Conservation (phyloP, 805 yeast species). For the Kuraishia molischiana region DNA sequence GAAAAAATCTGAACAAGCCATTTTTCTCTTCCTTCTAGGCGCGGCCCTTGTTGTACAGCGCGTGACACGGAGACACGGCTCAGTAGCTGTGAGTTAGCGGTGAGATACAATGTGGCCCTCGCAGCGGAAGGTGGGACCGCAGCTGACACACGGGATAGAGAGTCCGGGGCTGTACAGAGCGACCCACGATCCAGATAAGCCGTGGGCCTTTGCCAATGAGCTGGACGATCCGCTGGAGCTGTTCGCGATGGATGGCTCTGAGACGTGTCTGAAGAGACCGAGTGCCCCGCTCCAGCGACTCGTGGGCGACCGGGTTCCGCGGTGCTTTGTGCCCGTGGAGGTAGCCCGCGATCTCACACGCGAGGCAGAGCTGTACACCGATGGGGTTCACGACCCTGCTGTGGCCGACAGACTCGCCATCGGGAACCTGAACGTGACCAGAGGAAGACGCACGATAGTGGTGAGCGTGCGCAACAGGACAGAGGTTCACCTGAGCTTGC, state of each 20-base stretch:
- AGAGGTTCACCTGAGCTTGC: neutral
- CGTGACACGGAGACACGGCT: too few species aligned
- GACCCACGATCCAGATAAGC: constrained; percentile 6
- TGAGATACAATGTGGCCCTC: constrained; percentile 28
- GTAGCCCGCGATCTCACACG: neutral
- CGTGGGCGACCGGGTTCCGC: neutral
- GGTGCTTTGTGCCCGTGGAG: neutral
- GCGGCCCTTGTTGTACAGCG: too few species aligned
- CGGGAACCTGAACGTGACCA: neutral
- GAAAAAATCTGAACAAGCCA: too few species aligned
- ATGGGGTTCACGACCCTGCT: neutral
- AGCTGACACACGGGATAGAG: constrained; percentile 31
- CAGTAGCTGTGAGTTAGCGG: too few species aligned
- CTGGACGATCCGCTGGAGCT: constrained; percentile 11
- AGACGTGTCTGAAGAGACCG: neutral
- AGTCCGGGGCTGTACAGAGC: constrained; percentile 21
- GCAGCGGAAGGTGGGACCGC: constrained; percentile 24
- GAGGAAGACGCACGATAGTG: neutral
- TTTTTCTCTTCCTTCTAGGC: too few species aligned
- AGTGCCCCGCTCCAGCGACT: neutral
- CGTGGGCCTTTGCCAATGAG: constrained; percentile 17
- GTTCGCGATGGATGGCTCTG: constrained; percentile 1
- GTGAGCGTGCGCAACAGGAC: neutral
- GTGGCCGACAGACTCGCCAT: neutral
- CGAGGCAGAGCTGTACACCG: neutral